Conservation (phyloP, 331 rosid species). For the Saraca asoca region DNA sequence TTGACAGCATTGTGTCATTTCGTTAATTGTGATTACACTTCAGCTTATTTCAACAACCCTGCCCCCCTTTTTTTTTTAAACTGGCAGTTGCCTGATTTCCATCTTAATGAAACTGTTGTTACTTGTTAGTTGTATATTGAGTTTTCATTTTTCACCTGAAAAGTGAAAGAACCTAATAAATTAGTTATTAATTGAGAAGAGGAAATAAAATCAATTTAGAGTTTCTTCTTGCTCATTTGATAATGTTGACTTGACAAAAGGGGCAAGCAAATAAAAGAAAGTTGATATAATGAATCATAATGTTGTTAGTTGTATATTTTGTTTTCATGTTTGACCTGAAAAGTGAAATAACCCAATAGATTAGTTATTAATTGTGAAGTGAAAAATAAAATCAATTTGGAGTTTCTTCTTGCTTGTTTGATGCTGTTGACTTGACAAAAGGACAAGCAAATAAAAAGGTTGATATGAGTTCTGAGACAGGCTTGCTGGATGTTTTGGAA, state of each 20-base stretch:
- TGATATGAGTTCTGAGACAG: not conserved
- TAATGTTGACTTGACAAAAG: not conserved
- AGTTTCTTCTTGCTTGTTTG: not conserved
- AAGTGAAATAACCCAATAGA: too few relatives aligned
- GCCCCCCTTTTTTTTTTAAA: too few relatives aligned
- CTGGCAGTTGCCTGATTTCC: too few relatives aligned
- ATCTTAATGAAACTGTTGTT: too few relatives aligned
- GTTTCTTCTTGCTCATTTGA: not conserved
- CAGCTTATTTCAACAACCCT: too few relatives aligned
- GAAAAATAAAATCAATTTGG: not conserved
- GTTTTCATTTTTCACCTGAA: too few relatives aligned
- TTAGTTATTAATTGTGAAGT: not conserved
- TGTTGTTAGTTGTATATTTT: too few relatives aligned
- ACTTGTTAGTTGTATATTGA: too few relatives aligned
- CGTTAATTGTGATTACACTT: slow-evolving; percentile 12
- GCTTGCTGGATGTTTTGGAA: slow-evolving; percentile 5
- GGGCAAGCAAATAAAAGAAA: not conserved
- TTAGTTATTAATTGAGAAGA: not conserved
- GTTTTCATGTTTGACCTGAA: too few relatives aligned
- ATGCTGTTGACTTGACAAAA: not conserved
- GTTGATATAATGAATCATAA: too few relatives aligned
- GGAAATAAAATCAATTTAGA: not conserved
- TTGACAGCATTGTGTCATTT: slow-evolving; percentile 28
- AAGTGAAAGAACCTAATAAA: too few relatives aligned
- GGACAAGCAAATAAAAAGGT: not conserved